Base-by-base conservation (phyloP, 176 grass and related monocot species). In the Miscanthus lutarioriparius region DNA sequence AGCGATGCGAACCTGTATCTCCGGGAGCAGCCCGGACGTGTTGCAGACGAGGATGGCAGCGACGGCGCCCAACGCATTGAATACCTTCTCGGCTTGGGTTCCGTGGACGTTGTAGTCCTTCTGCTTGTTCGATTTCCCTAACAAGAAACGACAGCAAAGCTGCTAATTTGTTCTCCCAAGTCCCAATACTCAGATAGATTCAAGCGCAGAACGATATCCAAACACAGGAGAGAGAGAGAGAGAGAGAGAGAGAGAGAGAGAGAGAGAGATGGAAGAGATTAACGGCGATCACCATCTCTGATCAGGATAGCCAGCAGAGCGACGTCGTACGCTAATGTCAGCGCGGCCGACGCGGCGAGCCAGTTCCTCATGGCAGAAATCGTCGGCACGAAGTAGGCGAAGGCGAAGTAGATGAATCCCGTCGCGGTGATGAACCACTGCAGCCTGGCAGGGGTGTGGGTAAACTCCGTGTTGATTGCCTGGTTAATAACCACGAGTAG, bases 31-130 rank as follows among this genome's bases (percentile, higher is more conserved):
- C 2, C 94, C 94, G 20, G 92, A 90, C 8, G 92, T 97, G 92
- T 97, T 97, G 94, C 94, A 94, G 20, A 97, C 90, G 74, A 97
- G 83, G 87, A 94, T 97, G 19, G 94, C 89, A 0, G 92, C 92
- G 10, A 97, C 38, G 7, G 94, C 94, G 30, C 94, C 86, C n/a
- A 97, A 61, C 61, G 90, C 92, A 80, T 85, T 90, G 83, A 94
- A 92, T 43, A 83, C 87, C 63, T 90, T 97, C 70, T 90, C 92
- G 7, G 74, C 49, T 69, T 70, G 45, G 15, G 37, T 54, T 2
- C 51, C 94, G 1, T 81, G 87, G 40, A 97, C 59, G 19, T 7
- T 80, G 90, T 89, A 97, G 32, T 94, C 85, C 74, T 86, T 83
- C 0, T 22, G 71, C 54, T 77, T 65, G 38, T 85, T 90, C 54